Evolutionary conservation across 805 yeast species (phyloP).

Genomic region (Metschnikowia cerradonensis): DNA sequence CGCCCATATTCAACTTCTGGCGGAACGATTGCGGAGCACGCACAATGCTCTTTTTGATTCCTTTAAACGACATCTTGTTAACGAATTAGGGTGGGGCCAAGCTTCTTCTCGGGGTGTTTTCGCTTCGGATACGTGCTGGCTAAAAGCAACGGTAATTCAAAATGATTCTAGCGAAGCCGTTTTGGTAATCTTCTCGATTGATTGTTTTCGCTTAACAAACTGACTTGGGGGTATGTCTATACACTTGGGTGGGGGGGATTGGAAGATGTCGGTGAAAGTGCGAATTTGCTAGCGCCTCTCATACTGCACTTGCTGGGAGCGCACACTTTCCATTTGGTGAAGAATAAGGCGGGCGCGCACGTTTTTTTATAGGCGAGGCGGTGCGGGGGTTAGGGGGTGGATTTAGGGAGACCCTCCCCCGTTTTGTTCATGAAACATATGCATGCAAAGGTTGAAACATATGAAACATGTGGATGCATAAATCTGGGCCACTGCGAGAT

Average conservation of each 20-base stretch:
- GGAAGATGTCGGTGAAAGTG: background rate
- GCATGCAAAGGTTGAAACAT: background rate
- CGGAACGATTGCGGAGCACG: constrained; percentile 91
- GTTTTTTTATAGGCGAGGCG: background rate
- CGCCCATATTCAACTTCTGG: constrained; percentile 85
- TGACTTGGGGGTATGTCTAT: background rate
- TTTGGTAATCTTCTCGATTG: background rate
- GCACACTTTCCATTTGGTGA: background rate
- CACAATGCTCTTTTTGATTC: constrained; percentile 71
- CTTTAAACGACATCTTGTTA: constrained; percentile 74
- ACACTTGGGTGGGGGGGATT: background rate
- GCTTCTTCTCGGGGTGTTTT: background rate
- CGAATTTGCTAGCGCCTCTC: background rate
- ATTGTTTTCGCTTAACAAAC: background rate
- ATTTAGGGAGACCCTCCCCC: background rate
- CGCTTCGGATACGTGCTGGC: background rate
- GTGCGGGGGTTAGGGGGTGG: background rate
- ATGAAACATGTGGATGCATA: background rate
- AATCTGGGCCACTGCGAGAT: background rate
- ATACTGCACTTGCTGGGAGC: background rate
- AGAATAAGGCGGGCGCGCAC: background rate
- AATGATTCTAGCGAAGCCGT: too few relatives aligned
- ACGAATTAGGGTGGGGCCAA: background rate
- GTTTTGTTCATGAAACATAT: background rate
- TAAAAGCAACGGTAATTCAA: background rate